Evolutionary conservation across 345 rosid species (phyloP).

Genomic region (Gossypium rotundifolium): DNA sequence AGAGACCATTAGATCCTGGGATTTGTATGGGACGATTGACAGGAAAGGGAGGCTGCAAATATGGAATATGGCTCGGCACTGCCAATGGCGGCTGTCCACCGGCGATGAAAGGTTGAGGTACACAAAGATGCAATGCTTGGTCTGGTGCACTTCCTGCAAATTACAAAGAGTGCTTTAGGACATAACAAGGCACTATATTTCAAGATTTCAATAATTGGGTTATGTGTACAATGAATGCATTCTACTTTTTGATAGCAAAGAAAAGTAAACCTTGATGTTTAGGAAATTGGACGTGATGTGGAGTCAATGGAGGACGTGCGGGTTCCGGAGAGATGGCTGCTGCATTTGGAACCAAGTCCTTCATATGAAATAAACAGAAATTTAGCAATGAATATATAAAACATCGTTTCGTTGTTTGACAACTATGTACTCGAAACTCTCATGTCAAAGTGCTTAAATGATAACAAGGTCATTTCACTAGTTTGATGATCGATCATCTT

Average conservation of each 20-base stretch:
- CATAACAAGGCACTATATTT: neutral
- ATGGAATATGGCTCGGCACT: conserved; percentile 33
- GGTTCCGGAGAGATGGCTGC: conserved; percentile 43
- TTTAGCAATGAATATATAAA: conserved; percentile 6
- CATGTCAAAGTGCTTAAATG: conserved; percentile 8
- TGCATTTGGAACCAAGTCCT: conserved; percentile 56
- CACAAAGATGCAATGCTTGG: conserved; percentile 35
- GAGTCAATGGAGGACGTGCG: conserved; percentile 36
- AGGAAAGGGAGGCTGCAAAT: conserved; percentile 42
- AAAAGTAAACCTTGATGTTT: conserved; percentile 20
- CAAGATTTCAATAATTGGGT: neutral
- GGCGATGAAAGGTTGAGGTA: conserved; percentile 37
- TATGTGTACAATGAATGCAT: neutral
- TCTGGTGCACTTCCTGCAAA: conserved; percentile 32
- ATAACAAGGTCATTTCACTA: neutral
- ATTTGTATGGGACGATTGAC: conserved; percentile 24
- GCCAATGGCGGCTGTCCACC: conserved; percentile 38
- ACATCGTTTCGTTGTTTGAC: neutral
- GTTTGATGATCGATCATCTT: conserved; percentile 21
- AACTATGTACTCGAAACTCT: neutral
- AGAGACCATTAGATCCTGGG: conserved; percentile 37
- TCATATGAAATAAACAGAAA: conserved; percentile 16
- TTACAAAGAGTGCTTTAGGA: neutral
- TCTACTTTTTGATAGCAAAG: neutral
- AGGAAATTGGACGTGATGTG: conserved; percentile 50